These are phyloP conservation scores for Eutrema japonicum DNA, from an alignment of 345 rosid species.

Conservation along the genomic window DNA sequence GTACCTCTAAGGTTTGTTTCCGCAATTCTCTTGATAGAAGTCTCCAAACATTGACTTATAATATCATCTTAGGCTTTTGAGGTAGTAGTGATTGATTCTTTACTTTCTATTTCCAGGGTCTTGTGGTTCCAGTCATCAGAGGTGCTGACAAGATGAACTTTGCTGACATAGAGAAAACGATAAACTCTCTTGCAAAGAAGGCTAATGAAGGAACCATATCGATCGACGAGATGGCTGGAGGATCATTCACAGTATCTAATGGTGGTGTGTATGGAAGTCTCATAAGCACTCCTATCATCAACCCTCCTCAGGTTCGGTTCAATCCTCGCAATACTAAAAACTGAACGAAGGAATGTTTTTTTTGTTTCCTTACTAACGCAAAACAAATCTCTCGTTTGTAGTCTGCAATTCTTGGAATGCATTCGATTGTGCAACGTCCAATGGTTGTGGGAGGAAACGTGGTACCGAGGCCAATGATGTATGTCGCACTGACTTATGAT, in stretches of 20 bases:
- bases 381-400: constrained; percentile 34
- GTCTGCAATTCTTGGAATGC: constrained; percentile 96
- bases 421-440: constrained; percentile 80
- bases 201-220: constrained; percentile 92
- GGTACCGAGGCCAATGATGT: constrained; percentile 94
- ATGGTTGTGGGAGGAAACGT: constrained; percentile 83
- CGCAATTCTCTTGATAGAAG: neutral
- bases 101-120: constrained; percentile 57
- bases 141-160: constrained; percentile 76
- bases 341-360: neutral
- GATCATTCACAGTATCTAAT: constrained; percentile 72
- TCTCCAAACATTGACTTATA: constrained; percentile 1
- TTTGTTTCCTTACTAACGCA: neutral
- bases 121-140: constrained; percentile 89
- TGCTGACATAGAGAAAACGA: constrained; percentile 90
- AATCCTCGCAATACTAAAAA: neutral
- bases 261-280: constrained; percentile 92
- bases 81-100: constrained; percentile 21
- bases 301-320: constrained; percentile 88
- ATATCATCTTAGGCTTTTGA: neutral
- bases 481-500: constrained; percentile 83
- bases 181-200: constrained; percentile 87
- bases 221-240: constrained; percentile 99
- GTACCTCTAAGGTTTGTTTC: constrained; percentile 61
- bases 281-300: constrained; percentile 96